Evolutionary conservation across 164 flowering plant species (phyloP), one percentile per base, ranked within the genome.

Genomic region (Pachysandra terminalis): DNA sequence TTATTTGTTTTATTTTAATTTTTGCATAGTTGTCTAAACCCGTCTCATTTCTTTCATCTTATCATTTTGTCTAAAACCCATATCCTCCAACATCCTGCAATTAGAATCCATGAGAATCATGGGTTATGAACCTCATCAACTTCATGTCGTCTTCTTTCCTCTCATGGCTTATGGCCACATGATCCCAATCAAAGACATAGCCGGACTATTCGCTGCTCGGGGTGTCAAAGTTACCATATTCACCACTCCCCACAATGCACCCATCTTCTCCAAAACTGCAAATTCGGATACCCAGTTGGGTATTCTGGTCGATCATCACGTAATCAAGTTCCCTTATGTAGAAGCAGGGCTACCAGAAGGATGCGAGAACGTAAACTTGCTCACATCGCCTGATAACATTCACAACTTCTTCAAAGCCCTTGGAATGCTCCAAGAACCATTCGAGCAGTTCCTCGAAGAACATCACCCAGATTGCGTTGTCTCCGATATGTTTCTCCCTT

Each of bases 401-500:
- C 13, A 19, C 0, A 79, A 64, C 0, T 82, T 85, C 68, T 25
- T 78, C 14, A 13, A 8, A 22, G 85, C 80, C 15, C 9, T 52
- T 0, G 0, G 9, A 0, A 16, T 73, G 77, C 76, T 87, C 19
- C 73, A 76, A 48, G 23, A 68, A 7, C 85, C 77, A 0, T 54
- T 86, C 0, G 88, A 84, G 68, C 40, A 66, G 25, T 64, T 86
- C 13, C 24, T 86, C 0, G 21, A 68, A 12, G 65, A 73, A 15
- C 55, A 19, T 16, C 69, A 19, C 1, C 88, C 93, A 0, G 63
- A 80, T 58, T 85, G 90, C 67, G 68, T 88, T 0, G 75, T 90
- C 5, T 75, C 86, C 0, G 91, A 88, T 40, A 58, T 77, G 73
- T 81, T 85, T 75, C 76, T 81, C 26, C 84, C 93, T 0, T 90